Conservation (phyloP, 352 stramenopile genomes). For the Globisporangium megalacanthum region DNA sequence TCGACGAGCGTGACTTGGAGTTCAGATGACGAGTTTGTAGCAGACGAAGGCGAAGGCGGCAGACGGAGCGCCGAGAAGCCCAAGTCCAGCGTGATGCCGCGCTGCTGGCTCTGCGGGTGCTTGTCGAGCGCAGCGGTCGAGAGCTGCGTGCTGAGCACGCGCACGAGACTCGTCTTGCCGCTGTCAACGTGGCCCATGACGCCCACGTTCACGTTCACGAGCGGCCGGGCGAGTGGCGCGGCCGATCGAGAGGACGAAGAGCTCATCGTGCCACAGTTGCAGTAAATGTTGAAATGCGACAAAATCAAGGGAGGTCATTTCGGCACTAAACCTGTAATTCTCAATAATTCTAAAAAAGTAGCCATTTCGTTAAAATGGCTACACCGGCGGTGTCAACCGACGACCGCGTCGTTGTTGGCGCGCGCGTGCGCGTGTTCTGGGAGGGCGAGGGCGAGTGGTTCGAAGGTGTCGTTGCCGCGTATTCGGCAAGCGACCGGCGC, state of each 20-base stretch:
- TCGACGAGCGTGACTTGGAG: constrained; percentile 95
- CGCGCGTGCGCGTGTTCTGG: constrained; percentile 63
- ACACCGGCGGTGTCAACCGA: not conserved
- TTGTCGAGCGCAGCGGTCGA: constrained; percentile 99
- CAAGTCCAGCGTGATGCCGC: constrained; percentile 98
- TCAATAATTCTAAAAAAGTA: not conserved
- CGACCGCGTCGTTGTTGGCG: constrained; percentile 22
- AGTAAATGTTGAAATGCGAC: too few species aligned
- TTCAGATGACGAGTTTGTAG: not conserved
- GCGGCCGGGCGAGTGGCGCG: not conserved
- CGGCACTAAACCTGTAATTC: not conserved
- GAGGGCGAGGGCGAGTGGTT: constrained; percentile 65
- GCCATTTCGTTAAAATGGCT: not conserved
- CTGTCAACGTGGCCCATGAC: constrained; percentile 98
- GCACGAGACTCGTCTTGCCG: constrained; percentile 97
- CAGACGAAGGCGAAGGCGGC: constrained; percentile 5
- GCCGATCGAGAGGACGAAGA: too few species aligned
- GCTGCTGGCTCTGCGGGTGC: constrained; percentile 93
- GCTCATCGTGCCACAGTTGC: too few species aligned
- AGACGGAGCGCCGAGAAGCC: constrained; percentile 97
- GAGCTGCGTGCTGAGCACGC: constrained; percentile 94
- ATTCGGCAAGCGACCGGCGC: constrained; percentile 19
- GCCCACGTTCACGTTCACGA: constrained; percentile 96
- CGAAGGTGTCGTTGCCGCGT: constrained; percentile 39
- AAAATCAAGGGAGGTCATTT: not conserved